phyloP scores from a whole-genome alignment of 2,329 filamentous ascomycete genomes.

The Hymenoscyphus occultus region DNA sequence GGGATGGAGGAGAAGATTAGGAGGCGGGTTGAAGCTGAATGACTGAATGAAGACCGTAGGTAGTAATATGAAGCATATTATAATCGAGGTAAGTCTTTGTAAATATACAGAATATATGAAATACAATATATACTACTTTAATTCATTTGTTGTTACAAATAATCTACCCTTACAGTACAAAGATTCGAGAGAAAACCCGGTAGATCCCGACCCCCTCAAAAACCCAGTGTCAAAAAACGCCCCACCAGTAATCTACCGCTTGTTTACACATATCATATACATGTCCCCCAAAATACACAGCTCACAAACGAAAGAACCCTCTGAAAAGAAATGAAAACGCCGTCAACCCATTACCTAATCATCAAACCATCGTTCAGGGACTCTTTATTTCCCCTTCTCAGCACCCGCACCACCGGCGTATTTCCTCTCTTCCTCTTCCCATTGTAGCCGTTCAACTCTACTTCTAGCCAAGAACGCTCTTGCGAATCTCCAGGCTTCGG shows the following conservation, averaged over 20 bases:
- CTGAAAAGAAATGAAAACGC: background rate
- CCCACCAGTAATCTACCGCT: background rate
- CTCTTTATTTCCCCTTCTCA: constrained; percentile 28
- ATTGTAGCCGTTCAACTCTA: constrained; percentile 60
- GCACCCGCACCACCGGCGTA: constrained; percentile 60
- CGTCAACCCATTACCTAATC: constrained; percentile 12
- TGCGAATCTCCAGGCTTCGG: constrained; percentile 74
- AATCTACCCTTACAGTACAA: background rate
- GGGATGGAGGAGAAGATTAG: too few species aligned
- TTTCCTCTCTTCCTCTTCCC: constrained; percentile 67
- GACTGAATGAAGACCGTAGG: too few species aligned
- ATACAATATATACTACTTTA: background rate
- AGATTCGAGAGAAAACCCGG: background rate
- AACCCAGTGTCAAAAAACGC: background rate
- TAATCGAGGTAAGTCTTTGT: too few species aligned
- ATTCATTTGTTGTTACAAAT: background rate
- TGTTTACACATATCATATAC: background rate
- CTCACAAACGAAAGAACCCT: background rate
- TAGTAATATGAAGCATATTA: too few species aligned
- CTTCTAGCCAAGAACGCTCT: constrained; percentile 63
- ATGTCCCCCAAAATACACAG: background rate
- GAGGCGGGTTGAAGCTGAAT: too few species aligned
- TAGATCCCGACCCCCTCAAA: background rate
- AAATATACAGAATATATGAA: too few species aligned
- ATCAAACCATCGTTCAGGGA: constrained; percentile 36